Base-by-base conservation (phyloP, 2,329 filamentous ascomycete species). In the Aspergillus ochraceus region DNA sequence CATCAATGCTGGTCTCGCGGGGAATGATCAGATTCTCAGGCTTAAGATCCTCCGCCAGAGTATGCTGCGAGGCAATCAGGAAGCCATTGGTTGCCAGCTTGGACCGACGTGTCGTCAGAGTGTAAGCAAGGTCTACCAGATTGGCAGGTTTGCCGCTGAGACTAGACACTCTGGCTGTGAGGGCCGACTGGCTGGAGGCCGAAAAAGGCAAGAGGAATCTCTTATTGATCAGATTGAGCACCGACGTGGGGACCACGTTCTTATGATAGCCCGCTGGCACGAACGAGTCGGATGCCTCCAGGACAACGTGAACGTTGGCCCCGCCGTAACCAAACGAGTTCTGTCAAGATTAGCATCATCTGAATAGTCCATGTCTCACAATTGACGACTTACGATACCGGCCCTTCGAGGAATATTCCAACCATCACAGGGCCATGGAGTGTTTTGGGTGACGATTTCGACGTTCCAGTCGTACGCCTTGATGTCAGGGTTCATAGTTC, bases 241-340 rank as follows among this genome's bases (percentile, higher is more conserved):
- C 47, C 47, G 14, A 12, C 1, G n/a, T 17, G 32, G 55, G 24
- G 19, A 45, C 10, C 22, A 11, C 19, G 26, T 30, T 30, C 22
- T 19, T 14, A 6, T 12, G 9, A 30, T 52, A 32, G 9, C 14
- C 29, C 9, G 17, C 42, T 49, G 39, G 36, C 24, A 39, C 9
- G 39, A 14, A 39, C n/a, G 39, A 12, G n/a, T 26, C 8, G 10
- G 42, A 32, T 8, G 29, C 54, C 2, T 58, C 59, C 1, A 61
- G 19, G 12, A 58, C 50, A 4, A 30, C 20, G 30, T 61, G 59
- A 1, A 24, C 49, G 36, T 58, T 58, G 29, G 55, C 42, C 0
- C 55, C 59, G 2, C 59, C 55, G 22, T 53, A 61, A 3, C 59
- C 55, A 49, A 58, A 58, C 2, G 55, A 58, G 36, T 61, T 55